Conservation (phyloP, 306 rosid species). For the Glycine tomentella region DNA sequence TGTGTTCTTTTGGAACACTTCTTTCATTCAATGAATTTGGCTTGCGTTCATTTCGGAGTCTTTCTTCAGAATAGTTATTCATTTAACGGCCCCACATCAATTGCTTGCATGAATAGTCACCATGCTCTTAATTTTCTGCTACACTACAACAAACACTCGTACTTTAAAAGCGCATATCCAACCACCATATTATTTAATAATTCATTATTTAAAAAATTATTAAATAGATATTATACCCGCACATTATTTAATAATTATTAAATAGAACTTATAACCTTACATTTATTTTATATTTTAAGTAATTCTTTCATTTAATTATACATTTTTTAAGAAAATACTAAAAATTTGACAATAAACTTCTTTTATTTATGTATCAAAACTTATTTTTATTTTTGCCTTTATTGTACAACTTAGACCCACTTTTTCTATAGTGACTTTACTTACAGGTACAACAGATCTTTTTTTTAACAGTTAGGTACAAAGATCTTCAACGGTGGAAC, state of each 20-base stretch:
- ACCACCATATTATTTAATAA: background rate
- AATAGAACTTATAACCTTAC: background rate
- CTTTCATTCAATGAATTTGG: background rate
- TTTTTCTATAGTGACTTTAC: background rate
- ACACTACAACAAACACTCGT: background rate
- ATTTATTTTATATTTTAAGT: background rate
- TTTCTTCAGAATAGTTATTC: background rate
- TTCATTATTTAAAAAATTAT: too few species aligned
- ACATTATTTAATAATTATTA: too few species aligned
- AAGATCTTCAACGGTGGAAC: background rate
- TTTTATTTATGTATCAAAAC: background rate
- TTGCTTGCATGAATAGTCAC: background rate
- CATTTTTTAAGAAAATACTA: background rate
- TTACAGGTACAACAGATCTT: background rate
- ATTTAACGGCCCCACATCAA: background rate
- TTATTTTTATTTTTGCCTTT: background rate
- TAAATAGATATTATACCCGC: too few species aligned
- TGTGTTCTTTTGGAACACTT: background rate
- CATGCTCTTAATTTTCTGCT: background rate
- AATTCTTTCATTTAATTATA: background rate
- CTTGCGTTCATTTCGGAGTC: background rate
- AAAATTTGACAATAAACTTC: background rate
- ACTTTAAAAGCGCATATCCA: background rate
- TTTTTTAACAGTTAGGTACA: background rate
- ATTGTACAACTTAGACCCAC: background rate